Base-by-base conservation (phyloP, 1,284 basidiomycete genomes). In the Phellinidium pouzarii region DNA sequence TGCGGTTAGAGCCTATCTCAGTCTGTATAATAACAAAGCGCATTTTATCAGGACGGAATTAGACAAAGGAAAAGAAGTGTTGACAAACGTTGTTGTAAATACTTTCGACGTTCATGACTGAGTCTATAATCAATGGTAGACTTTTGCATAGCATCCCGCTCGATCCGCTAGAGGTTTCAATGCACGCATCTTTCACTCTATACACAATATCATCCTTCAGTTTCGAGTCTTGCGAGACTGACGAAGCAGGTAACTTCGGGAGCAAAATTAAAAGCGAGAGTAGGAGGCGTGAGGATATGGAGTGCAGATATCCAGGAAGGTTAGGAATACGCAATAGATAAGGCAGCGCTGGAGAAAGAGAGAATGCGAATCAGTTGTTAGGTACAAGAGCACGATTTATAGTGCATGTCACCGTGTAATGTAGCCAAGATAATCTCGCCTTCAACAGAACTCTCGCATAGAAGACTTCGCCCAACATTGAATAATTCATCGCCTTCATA, bases 401-500 rank as follows among this genome's bases (percentile, higher is more conserved):
- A 3, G 41, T 44, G 11, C 26, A 47, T 27, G 26, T 43, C 9
- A 91, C 90, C 77, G 59, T 83, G 75, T n/a, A 91, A 64, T 14
- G 84, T 76, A 6, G 65, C 62, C 6, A 89, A 61, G 25, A 88
- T 58, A 11, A 76, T 68, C 22, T 79, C 69, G 17, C 75, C 77
- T 23, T 86, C 84, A 20, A 71, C 70, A 3, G 57, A 52, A 0
- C 73, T 74, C 0, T 75, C 63, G 57, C 77, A 82, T 27, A 81
- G 62, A 2, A 77, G 69, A 25, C 71, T 67, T 37, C 74, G 70
- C 1, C 76, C 71, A 3, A 71, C 64, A 49, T 78, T 82, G 62
- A 94, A 82, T 7, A 89, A 69, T 59, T 87, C 87, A 58, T 91
- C 90, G 23, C 84, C 88, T 62, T 89, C 87, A 48, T 82, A 89